Evolutionary conservation across 495 filamentous ascomycete genomes (phyloP).

Genomic region (Bacidia rubella): DNA sequence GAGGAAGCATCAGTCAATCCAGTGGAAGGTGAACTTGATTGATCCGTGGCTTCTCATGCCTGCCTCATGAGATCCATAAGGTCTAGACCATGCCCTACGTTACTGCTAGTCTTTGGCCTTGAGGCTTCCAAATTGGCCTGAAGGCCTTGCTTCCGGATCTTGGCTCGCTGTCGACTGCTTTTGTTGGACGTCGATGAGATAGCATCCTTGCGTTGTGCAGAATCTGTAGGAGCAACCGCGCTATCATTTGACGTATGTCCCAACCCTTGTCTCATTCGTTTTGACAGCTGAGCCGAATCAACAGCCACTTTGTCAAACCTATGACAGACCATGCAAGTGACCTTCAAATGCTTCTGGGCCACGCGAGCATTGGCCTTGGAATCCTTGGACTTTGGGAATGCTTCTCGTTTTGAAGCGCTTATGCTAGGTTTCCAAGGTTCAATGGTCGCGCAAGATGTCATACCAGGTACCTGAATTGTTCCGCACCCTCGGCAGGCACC

Average conservation of each 20-base stretch:
- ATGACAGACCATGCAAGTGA: conserved; percentile 10
- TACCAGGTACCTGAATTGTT: conserved; percentile 9
- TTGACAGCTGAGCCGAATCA: background rate
- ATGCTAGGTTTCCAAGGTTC: background rate
- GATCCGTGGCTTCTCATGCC: conserved; percentile 1
- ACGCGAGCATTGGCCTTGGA: background rate
- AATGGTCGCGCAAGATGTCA: conserved; percentile 1
- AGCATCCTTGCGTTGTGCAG: too few species aligned
- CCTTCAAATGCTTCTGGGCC: conserved; percentile 3
- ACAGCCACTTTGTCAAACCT: conserved; percentile 3
- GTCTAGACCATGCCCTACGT: conserved; percentile 31
- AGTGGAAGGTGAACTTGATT: conserved; percentile 5
- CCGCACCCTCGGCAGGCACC: conserved; percentile 16
- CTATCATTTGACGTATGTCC: background rate
- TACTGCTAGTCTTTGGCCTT: conserved; percentile 23
- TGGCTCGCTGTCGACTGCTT: conserved; percentile 46
- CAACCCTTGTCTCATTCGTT: background rate
- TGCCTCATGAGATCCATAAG: conserved; percentile 46
- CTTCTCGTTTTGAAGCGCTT: background rate
- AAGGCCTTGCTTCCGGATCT: conserved; percentile 44
- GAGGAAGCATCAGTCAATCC: conserved; percentile 14
- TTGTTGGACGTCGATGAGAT: conserved; percentile 33
- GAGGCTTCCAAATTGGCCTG: conserved; percentile 43
- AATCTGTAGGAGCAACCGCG: too few species aligned
- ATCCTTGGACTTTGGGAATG: background rate